phyloP scores from a whole-genome alignment of 768 basidiomycete species.

The Rhodosporidiobolus odoratus region DNA sequence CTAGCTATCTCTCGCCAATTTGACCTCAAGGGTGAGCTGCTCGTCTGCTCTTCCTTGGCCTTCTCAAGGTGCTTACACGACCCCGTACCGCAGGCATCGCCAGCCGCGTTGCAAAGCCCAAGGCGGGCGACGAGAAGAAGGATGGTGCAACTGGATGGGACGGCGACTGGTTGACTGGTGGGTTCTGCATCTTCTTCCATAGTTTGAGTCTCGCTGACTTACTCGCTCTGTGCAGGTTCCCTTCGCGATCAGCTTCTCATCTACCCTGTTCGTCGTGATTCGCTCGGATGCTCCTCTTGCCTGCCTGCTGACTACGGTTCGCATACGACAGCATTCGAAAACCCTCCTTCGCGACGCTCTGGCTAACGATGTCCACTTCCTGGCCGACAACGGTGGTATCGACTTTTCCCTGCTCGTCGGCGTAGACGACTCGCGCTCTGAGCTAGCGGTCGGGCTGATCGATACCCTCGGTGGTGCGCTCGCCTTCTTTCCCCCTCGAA shows the following conservation, averaged over 20 bases:
- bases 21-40: conserved; percentile 18
- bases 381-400: conserved; percentile 90
- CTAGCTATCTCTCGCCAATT: conserved; percentile 14
- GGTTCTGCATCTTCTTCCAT: not conserved
- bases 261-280: conserved; percentile 21
- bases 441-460: conserved; percentile 32
- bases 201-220: not conserved
- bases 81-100: conserved; percentile 17
- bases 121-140: conserved; percentile 3
- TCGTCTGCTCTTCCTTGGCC: not conserved
- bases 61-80: not conserved
- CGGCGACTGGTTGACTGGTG: conserved; percentile 30
- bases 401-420: conserved; percentile 93
- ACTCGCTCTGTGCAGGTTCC: not conserved
- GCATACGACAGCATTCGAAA: conserved; percentile 87
- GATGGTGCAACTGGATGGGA: conserved; percentile 24
- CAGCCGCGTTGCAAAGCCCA: conserved; percentile 19
- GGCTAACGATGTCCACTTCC: conserved; percentile 87
- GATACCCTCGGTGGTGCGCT: conserved; percentile 17
- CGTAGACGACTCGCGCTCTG: conserved; percentile 55
- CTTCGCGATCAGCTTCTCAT: conserved; percentile 23
- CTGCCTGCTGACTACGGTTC: conserved; percentile 69
- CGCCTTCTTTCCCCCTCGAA: not conserved
- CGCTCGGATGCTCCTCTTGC: not conserved
- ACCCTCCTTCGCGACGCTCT: conserved; percentile 81